A percentile compares a stretch with the other conserved stretches of the same genome.
Evolutionary conservation across 2,329 filamentous ascomycete species (phyloP).

Genomic region (Hypoxylon sp.): DNA sequence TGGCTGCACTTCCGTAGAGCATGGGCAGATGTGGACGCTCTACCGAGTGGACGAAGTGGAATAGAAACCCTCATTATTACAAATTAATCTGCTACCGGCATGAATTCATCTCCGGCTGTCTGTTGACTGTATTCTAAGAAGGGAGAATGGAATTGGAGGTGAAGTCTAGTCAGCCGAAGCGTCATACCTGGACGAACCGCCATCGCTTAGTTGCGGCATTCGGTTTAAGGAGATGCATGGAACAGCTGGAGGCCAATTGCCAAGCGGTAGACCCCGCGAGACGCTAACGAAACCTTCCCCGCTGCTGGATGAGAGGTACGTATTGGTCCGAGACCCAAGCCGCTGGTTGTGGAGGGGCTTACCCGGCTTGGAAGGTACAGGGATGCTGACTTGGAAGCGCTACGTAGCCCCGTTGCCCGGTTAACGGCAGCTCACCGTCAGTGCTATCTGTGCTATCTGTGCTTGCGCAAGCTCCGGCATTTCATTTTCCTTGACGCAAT

Average conservation of each 20-base stretch:
- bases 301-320: constrained; percentile 32
- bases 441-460: constrained; percentile 13
- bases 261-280: constrained; percentile 11
- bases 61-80: constrained; percentile 48
- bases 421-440: constrained; percentile 53
- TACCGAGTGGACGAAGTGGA: constrained; percentile 45
- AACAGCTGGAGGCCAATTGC: constrained; percentile 18
- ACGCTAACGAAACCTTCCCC: constrained; percentile 32
- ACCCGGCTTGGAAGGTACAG: constrained; percentile 12
- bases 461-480: constrained; percentile 24
- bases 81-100: constrained; percentile 16
- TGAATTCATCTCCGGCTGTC: constrained; percentile 37
- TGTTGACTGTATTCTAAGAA: constrained; percentile 25
- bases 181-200: constrained; percentile 36
- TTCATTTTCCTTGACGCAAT: constrained; percentile 33
- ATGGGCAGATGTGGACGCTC: constrained; percentile 38
- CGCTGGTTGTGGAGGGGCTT: constrained; percentile 12
- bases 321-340: constrained; percentile 20
- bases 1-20: constrained; percentile 21
- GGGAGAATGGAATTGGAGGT: constrained; percentile 25
- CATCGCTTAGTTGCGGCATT: constrained; percentile 53
- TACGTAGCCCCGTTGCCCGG: constrained; percentile 56
- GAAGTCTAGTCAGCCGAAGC: constrained; percentile 35
- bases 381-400: constrained; percentile 49
- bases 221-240: constrained; percentile 25